These are phyloP conservation scores for Bimuria novae-zelandiae DNA, from an alignment of 2,329 filamentous ascomycete genomes.

Conservation along the genomic window DNA sequence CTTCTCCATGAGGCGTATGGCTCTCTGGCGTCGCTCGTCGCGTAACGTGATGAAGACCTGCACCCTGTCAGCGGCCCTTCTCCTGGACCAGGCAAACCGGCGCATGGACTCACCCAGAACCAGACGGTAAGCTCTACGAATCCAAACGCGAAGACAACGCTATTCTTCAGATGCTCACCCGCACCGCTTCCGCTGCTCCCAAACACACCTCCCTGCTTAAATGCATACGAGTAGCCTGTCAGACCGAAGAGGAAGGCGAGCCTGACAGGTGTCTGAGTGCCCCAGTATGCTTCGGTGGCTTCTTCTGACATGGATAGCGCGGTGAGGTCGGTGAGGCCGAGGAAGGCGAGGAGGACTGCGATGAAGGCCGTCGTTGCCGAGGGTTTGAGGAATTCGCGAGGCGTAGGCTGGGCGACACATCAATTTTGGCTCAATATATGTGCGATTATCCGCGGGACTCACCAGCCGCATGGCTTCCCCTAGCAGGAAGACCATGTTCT, in stretches of 20 bases:
- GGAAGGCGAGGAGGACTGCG: slow-evolving; percentile 72
- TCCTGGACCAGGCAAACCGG: neutral
- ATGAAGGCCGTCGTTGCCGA: slow-evolving; percentile 69
- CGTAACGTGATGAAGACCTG: slow-evolving; percentile 43
- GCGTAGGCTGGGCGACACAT: slow-evolving; percentile 59
- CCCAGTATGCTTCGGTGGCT: slow-evolving; percentile 53
- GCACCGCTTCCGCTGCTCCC: slow-evolving; percentile 33
- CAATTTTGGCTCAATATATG: too few relatives aligned
- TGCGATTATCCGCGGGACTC: slow-evolving; percentile 36
- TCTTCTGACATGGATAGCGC: slow-evolving; percentile 52
- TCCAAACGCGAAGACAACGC: slow-evolving; percentile 80
- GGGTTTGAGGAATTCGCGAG: slow-evolving; percentile 69
- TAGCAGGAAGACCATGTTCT: slow-evolving; percentile 78
- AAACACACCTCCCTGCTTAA: slow-evolving; percentile 58
- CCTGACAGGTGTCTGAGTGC: slow-evolving; percentile 64
- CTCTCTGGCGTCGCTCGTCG: slow-evolving; percentile 42
- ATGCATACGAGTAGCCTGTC: slow-evolving; percentile 68
- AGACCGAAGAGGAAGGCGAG: slow-evolving; percentile 65
- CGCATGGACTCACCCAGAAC: slow-evolving; percentile 72
- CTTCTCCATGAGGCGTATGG: slow-evolving; percentile 36
- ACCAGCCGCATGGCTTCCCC: slow-evolving; percentile 85
- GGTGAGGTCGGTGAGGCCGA: slow-evolving; percentile 53
- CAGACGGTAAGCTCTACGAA: slow-evolving; percentile 83
- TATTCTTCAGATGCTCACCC: slow-evolving; percentile 75
- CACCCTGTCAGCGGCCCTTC: slow-evolving; percentile 6